Conservation (phyloP, 2,329 filamentous ascomycete species). For the Botryotinia calthae region DNA sequence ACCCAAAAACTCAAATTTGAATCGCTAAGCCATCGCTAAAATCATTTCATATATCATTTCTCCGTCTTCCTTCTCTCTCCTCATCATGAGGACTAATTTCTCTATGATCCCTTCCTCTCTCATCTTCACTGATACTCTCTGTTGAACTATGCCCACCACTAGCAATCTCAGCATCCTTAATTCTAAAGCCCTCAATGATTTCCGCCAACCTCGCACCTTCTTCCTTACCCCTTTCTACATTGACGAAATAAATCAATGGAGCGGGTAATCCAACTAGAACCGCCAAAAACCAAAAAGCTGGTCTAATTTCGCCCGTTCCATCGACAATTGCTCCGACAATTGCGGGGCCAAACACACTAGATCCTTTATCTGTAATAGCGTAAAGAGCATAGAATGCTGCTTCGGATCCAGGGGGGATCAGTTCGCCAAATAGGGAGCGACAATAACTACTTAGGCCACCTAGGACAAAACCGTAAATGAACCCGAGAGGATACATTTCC, state of each 20-base stretch:
- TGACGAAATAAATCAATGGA: slow-evolving; percentile 77
- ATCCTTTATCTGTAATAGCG: slow-evolving; percentile 96
- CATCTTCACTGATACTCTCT: not conserved
- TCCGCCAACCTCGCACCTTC: slow-evolving; percentile 64
- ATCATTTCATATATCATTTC: slow-evolving; percentile 8
- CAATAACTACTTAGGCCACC: slow-evolving; percentile 92
- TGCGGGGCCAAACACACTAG: slow-evolving; percentile 86
- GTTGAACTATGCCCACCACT: not conserved
- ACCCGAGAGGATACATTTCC: slow-evolving; percentile 94
- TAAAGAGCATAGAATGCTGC: slow-evolving; percentile 85
- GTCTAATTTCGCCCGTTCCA: slow-evolving; percentile 71
- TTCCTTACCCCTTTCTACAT: slow-evolving; percentile 73
- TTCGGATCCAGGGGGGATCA: slow-evolving; percentile 90
- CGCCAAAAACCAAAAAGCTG: slow-evolving; percentile 89
- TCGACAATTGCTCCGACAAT: slow-evolving; percentile 93
- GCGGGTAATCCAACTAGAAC: slow-evolving; percentile 76
- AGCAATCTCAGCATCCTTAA: slow-evolving; percentile 15
- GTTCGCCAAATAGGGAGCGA: slow-evolving; percentile 82
- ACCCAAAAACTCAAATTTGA: not conserved
- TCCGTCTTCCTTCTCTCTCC: not conserved
- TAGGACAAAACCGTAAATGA: slow-evolving; percentile 87
- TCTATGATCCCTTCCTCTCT: not conserved
- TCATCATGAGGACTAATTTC: not conserved
- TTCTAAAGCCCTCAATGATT: slow-evolving; percentile 22
- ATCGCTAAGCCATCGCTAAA: not conserved